Percentiles rank a stretch among this genome's conserved stretches.
Evolutionary conservation across 257 asterid genomes (phyloP).

Genomic region (Ehretia macrophylla): DNA sequence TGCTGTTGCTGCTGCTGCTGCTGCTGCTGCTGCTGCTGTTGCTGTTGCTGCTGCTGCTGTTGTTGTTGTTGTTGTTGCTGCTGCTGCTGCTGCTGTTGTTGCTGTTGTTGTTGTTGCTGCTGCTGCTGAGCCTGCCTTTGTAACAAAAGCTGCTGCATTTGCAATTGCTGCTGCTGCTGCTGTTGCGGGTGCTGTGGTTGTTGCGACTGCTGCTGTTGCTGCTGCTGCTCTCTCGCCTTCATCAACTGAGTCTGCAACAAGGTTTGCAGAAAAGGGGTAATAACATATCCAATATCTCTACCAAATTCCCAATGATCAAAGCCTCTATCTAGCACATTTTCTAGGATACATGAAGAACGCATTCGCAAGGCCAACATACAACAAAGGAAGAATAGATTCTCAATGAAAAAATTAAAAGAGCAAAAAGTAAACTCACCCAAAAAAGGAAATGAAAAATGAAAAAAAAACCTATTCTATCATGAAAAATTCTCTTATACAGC

Average conservation of each 20-base stretch:
- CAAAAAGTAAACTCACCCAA: neutral
- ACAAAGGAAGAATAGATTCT: too few species aligned
- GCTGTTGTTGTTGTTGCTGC: constrained; percentile 62
- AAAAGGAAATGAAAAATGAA: neutral
- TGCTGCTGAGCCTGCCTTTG: constrained; percentile 85
- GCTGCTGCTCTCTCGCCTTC: constrained; percentile 93
- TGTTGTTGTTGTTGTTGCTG: constrained; percentile 61
- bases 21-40: constrained; percentile 35
- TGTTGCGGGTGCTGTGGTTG: constrained; percentile 48
- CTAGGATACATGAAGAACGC: neutral
- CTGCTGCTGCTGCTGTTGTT: constrained; percentile 48
- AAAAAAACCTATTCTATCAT: too few species aligned
- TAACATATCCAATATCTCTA: too few species aligned
- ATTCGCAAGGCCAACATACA: neutral
- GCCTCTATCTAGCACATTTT: neutral
- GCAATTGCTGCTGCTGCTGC: constrained; percentile 59
- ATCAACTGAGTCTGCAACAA: constrained; percentile 74
- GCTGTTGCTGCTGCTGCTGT: constrained; percentile 57
- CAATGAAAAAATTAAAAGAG: neutral
- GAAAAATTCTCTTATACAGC: too few species aligned
- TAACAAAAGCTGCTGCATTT: constrained; percentile 69
- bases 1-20: constrained; percentile 38
- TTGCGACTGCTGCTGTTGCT: constrained; percentile 40
- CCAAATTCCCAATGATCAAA: neutral
- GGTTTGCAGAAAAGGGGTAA: neutral